A percentile compares a stretch with the other conserved stretches of the same genome.
Evolutionary conservation across 371 early-diverging fungal genomes (phyloP).

Genomic region (Cokeromyces recurvatus): DNA sequence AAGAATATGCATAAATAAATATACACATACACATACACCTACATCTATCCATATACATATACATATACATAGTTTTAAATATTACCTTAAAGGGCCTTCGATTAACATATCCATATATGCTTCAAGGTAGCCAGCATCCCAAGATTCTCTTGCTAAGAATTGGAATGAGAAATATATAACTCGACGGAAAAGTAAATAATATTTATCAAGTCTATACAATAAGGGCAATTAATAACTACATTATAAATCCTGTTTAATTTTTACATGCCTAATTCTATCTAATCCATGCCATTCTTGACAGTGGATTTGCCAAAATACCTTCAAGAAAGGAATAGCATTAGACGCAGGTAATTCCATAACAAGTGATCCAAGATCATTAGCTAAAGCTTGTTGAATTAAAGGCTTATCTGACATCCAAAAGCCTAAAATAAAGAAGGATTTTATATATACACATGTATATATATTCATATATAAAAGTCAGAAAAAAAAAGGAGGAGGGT

Average conservation of each 20-base stretch:
- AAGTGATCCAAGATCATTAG: conserved; percentile 70
- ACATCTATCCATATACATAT: no score
- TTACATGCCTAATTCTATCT: conserved; percentile 79
- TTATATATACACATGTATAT: not conserved
- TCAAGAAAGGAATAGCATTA: conserved; percentile 59
- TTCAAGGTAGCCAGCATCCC: conserved; percentile 57
- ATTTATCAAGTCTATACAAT: conserved; percentile 83
- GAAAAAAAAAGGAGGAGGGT: no score
- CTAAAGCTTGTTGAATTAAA: conserved; percentile 83
- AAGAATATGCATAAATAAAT: not conserved
- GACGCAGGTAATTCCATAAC: conserved; percentile 53
- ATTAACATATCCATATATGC: conserved; percentile 57
- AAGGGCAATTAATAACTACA: no score
- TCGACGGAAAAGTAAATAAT: conserved; percentile 74
- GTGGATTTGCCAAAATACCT: conserved; percentile 82
- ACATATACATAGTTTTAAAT: no score
- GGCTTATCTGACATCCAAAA: conserved; percentile 97
- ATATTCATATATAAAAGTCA: no score
- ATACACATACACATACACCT: not conserved
- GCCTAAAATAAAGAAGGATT: conserved; percentile 38
- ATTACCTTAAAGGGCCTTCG: conserved; percentile 71
- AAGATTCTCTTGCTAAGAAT: conserved; percentile 61
- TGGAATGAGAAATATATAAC: conserved; percentile 66
- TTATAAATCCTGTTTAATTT: no score
- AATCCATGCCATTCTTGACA: conserved; percentile 83